These are phyloP conservation scores for Calonectria hongkongensis DNA, from an alignment of 2,329 filamentous ascomycete genomes.

Conservation along the genomic window DNA sequence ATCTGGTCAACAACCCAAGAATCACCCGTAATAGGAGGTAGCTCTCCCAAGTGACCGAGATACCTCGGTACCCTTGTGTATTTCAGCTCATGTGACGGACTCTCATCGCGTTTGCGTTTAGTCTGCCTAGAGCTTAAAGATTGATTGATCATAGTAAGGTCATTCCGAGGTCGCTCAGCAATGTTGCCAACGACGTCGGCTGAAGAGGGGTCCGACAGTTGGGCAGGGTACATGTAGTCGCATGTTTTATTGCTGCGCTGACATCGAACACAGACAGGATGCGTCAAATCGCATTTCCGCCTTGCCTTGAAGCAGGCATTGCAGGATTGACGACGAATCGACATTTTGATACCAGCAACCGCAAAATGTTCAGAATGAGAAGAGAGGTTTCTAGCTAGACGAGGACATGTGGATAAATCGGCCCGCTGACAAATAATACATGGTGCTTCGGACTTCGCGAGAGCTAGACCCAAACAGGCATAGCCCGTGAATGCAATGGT, in stretches of 20 bases:
- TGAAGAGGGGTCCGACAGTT: neutral
- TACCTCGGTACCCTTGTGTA: constrained; percentile 14
- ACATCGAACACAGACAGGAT: constrained; percentile 34
- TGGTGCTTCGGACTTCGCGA: neutral
- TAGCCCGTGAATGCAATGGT: neutral
- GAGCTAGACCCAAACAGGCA: neutral
- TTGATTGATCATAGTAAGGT: neutral
- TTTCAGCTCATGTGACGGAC: neutral
- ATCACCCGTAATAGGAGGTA: constrained; percentile 7
- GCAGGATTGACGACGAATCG: constrained; percentile 41
- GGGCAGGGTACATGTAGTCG: constrained; percentile 37
- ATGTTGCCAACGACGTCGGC: neutral
- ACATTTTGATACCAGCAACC: constrained; percentile 27
- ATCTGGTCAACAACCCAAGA: constrained; percentile 25
- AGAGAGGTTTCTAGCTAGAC: neutral
- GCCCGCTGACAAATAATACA: neutral
- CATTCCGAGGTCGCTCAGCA: neutral
- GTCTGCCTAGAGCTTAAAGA: neutral
- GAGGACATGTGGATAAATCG: neutral
- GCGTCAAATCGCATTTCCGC: constrained; percentile 39
- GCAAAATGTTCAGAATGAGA: neutral
- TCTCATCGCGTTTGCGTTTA: constrained; percentile 8
- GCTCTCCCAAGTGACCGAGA: constrained; percentile 29
- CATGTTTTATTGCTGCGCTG: constrained; percentile 32
- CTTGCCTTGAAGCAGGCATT: constrained; percentile 34